Evolutionary conservation across 1,284 basidiomycete species (phyloP), one percentile per base, ranked within the genome.

Genomic region (Puccinia horiana): DNA sequence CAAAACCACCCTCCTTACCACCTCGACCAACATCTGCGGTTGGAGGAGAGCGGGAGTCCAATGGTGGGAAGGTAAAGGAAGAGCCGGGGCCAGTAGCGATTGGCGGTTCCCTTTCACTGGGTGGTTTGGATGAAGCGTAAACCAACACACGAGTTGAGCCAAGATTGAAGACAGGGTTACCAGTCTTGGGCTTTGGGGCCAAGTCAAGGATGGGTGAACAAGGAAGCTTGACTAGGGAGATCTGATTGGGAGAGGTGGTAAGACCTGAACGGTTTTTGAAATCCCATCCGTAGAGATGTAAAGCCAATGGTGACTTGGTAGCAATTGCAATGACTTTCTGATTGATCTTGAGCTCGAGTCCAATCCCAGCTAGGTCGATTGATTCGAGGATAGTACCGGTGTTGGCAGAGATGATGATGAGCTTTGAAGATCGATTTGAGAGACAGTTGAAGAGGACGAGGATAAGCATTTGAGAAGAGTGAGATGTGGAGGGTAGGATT

Each of bases 151-250:
- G 80, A 54, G 44, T 75, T 12, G 40, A 42, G 32, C 80, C 80
- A 1, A 81, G 58, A 52, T 47, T 32, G 29, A 81, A 81, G 35
- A 81, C 72, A 14, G 80, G 80, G 37, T 52, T 44, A 6, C 54
- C 54, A 23, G 80, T 37, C 49, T 75, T 75, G 11, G 72, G 72
- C n/a, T 69, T 74, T 20, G 80, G 80, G 9, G 72, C 49, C 23
- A 81, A 40, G 65, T 81, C 80, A 26, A 69, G 54, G 18, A 81
- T 81, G 42, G 80, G 80, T 18, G 80, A 81, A 42, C 37, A 75
- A 32, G 70, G 42, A 0, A 81, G 56, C 14, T 74, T 42, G 44
- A 16, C 35, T n/a, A 75, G 58, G 26, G 58, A 75, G 23, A 61
- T 23, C 11, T 14, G 44, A 16, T 47, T 52, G 32, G 44, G 40